phyloP scores from a whole-genome alignment of 306 rosid genomes.

The Potentilla sterilis region DNA sequence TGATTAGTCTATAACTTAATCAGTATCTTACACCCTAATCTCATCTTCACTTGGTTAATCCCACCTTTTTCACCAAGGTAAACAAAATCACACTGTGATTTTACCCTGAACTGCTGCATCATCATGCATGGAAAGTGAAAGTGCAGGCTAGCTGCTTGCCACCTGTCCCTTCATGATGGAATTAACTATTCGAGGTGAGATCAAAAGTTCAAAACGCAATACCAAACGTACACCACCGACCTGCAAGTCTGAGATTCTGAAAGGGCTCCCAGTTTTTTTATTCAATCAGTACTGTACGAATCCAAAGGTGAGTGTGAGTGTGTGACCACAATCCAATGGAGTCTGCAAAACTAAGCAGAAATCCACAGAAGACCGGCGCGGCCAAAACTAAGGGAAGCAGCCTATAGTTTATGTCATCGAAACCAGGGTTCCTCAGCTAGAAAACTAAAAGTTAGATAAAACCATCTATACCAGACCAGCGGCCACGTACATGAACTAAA shows the following conservation, averaged over 20 bases:
- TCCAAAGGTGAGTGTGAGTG: neutral
- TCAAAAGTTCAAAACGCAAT: neutral
- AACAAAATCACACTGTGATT: neutral
- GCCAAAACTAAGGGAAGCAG: constrained; percentile 20
- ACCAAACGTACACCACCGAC: too few relatives aligned
- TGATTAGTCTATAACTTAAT: neutral
- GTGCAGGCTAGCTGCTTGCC: neutral
- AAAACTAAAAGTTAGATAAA: constrained; percentile 5
- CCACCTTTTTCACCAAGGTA: neutral
- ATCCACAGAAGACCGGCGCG: neutral
- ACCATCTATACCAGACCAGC: constrained; percentile 34
- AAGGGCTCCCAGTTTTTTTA: constrained; percentile 8
- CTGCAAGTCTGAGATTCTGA: neutral
- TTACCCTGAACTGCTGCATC: constrained; percentile 1
- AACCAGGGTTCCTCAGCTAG: constrained; percentile 29
- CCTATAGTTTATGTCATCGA: constrained; percentile 44
- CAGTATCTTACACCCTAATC: neutral
- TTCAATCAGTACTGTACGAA: neutral
- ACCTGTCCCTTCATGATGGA: constrained; percentile 1
- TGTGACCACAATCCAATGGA: neutral
- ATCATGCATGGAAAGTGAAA: neutral
- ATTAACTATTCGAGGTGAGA: neutral
- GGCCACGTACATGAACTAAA: constrained; percentile 27
- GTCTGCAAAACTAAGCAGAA: constrained; percentile 6
- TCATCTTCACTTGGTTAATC: neutral